phyloP scores from a whole-genome alignment of 768 basidiomycete species.

The Lyophyllum decastes region DNA sequence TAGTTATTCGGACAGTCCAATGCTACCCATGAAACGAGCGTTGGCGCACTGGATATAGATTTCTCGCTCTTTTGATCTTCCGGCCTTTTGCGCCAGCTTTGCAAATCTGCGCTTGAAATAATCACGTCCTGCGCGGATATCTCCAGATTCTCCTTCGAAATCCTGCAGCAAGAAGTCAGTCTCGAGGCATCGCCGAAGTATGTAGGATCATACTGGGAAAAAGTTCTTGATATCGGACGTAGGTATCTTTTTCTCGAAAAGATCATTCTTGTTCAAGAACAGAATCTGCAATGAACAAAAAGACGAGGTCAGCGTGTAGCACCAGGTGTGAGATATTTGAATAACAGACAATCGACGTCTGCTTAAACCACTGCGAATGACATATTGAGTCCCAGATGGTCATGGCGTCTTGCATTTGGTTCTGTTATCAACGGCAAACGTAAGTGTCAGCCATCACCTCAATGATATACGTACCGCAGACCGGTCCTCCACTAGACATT shows the following conservation, averaged over 20 bases:
- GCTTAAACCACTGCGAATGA: conserved; percentile 96
- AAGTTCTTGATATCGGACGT: conserved; percentile 85
- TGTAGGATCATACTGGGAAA: conserved; percentile 66
- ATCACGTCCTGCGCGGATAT: conserved; percentile 75
- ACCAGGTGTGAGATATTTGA: not conserved
- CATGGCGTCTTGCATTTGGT: conserved; percentile 99
- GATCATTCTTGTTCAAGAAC: conserved; percentile 94
- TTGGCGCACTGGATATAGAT: conserved; percentile 86
- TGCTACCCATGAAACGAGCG: not conserved
- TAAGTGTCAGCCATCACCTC: not conserved
- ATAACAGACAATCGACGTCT: conserved; percentile 76
- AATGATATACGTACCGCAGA: conserved; percentile 65
- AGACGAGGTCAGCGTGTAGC: not conserved
- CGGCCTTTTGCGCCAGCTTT: conserved; percentile 81
- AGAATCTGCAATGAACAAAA: conserved; percentile 59
- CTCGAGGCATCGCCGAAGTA: not conserved
- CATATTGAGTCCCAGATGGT: conserved; percentile 99
- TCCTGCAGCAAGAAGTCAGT: conserved; percentile 50
- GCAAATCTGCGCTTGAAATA: conserved; percentile 91
- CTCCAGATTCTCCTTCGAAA: conserved; percentile 76
- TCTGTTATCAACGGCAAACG: conserved; percentile 47
- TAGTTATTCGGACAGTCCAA: conserved; percentile 6
- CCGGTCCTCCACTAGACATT: conserved; percentile 90
- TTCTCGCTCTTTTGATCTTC: conserved; percentile 82
- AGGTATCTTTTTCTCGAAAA: conserved; percentile 83